Conservation (phyloP, 2,329 filamentous ascomycete species). For the Corinectria fuckeliana region DNA sequence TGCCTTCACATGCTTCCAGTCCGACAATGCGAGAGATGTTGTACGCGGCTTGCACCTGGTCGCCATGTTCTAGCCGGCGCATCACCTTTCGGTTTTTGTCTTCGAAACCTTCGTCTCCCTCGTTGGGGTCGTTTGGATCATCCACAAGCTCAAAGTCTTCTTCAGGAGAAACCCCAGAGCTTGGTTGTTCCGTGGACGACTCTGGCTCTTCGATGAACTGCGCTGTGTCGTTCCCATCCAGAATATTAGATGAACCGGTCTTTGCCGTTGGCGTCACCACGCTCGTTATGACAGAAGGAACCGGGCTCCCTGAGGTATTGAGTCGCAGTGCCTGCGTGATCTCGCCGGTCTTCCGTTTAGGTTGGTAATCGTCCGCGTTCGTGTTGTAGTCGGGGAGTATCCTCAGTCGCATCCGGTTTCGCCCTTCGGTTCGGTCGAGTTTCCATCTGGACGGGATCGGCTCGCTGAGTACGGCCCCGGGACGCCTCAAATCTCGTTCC, state of each 20-base stretch:
- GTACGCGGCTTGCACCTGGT: constrained; percentile 91
- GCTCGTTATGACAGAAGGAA: constrained; percentile 27
- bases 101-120: constrained; percentile 79
- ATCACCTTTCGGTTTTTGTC: constrained; percentile 99
- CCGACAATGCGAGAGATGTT: constrained; percentile 95
- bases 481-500: constrained; percentile 77
- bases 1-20: constrained; percentile 89
- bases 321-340: constrained; percentile 46
- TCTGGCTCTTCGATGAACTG: constrained; percentile 35
- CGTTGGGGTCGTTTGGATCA: constrained; percentile 84
- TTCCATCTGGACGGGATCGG: constrained; percentile 78
- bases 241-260: constrained; percentile 24
- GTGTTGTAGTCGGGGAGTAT: constrained; percentile 78
- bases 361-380: constrained; percentile 77
- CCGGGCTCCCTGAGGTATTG: constrained; percentile 36
- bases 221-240: constrained; percentile 30
- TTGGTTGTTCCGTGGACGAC: constrained; percentile 27
- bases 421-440: constrained; percentile 92
- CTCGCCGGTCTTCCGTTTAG: constrained; percentile 73
- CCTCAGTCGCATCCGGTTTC: constrained; percentile 91
- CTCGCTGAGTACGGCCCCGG: constrained; percentile 80
- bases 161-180: constrained; percentile 58
- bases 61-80: constrained; percentile 87
- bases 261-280: constrained; percentile 25
- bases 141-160: constrained; percentile 97